A percentile compares a stretch with the other conserved stretches of the same genome.
phyloP scores from a whole-genome alignment of 177 flowering plant genomes.

The Vitis hybrid region DNA sequence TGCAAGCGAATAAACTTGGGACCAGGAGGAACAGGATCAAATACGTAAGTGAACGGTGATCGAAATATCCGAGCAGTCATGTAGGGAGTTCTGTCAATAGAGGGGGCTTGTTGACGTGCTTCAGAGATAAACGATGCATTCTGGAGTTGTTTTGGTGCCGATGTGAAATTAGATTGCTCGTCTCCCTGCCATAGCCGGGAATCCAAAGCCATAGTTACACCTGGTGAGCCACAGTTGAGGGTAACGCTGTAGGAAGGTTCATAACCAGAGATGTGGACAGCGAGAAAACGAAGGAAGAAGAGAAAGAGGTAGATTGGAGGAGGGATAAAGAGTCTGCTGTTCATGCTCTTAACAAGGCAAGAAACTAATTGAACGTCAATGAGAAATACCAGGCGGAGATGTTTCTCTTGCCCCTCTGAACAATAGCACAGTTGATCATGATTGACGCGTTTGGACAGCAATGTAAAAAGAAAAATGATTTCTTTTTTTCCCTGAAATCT shows the following conservation, averaged over 20 bases:
- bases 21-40: slow-evolving; percentile 29
- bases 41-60: slow-evolving; percentile 32
- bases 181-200: slow-evolving; percentile 16
- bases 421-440: too few relatives aligned
- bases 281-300: slow-evolving; percentile 1
- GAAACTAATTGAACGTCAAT: neutral
- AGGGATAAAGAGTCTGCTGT: neutral
- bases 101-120: neutral
- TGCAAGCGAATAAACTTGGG: slow-evolving; percentile 36
- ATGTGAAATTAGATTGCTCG: slow-evolving; percentile 7
- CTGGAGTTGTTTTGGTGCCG: neutral
- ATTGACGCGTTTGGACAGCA: too few relatives aligned
- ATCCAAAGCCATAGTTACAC: neutral
- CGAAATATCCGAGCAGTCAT: slow-evolving; percentile 25
- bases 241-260: slow-evolving; percentile 17
- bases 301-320: slow-evolving; percentile 2
- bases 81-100: slow-evolving; percentile 23
- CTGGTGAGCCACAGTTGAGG: slow-evolving; percentile 27
- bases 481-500: too few relatives aligned
- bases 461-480: too few relatives aligned
- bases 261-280: slow-evolving; percentile 7
- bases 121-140: neutral
- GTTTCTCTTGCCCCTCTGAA: too few relatives aligned
- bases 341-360: neutral
- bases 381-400: too few relatives aligned